Conservation (phyloP, 768 basidiomycete genomes). For the Suillus occidentalis region DNA sequence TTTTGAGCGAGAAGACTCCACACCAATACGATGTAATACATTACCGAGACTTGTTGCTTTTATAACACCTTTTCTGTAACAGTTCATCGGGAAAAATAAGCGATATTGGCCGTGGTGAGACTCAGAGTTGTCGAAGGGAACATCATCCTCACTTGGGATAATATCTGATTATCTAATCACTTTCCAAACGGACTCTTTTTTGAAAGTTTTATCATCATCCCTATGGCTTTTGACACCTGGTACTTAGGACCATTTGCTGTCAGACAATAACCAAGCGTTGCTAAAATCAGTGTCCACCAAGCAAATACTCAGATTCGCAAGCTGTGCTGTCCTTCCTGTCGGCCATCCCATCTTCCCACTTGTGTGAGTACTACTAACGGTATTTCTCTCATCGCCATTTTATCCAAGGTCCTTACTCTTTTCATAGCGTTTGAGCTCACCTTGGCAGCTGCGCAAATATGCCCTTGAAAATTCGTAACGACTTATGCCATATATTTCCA, state of each 20-base stretch:
- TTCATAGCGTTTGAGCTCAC: conserved; percentile 7
- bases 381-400: conserved; percentile 1
- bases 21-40: neutral
- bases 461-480: conserved; percentile 4
- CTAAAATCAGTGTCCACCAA: conserved; percentile 9
- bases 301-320: conserved; percentile 11
- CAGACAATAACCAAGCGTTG: conserved; percentile 11
- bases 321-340: neutral
- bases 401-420: conserved; percentile 1
- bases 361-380: conserved; percentile 9
- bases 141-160: neutral
- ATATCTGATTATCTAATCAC: neutral
- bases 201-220: neutral
- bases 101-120: neutral
- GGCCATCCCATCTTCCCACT: conserved; percentile 5
- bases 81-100: neutral
- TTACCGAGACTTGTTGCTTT: neutral
- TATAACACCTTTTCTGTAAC: neutral
- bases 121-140: neutral
- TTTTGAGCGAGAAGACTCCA: conserved; percentile 9
- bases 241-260: neutral
- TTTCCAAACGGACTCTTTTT: no score
- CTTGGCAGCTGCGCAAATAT: neutral
- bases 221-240: neutral
- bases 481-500: conserved; percentile 8